Evolutionary conservation across 2,329 filamentous ascomycete genomes (phyloP).

Genomic region (Microascus cirrosus): DNA sequence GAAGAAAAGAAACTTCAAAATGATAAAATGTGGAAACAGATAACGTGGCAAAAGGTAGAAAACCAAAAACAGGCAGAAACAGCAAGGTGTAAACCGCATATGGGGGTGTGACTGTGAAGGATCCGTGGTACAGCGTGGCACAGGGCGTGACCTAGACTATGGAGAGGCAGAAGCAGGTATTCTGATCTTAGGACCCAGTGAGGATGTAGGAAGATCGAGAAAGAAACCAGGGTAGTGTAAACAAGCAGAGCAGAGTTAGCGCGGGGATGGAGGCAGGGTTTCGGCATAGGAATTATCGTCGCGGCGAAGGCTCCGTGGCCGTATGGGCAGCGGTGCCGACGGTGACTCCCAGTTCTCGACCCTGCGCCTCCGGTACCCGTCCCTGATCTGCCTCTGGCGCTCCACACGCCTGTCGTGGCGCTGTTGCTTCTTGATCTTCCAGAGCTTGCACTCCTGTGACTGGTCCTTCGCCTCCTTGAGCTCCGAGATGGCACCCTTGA

Average conservation of each 20-base stretch:
- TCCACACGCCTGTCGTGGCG: constrained; percentile 38
- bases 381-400: constrained; percentile 13
- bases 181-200: background rate
- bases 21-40: constrained; percentile 4
- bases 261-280: background rate
- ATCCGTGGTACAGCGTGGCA: background rate
- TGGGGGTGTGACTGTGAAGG: background rate
- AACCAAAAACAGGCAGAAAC: background rate
- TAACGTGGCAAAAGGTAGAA: background rate
- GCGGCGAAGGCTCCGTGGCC: background rate
- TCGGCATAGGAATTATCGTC: background rate
- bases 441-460: constrained; percentile 34
- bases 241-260: background rate
- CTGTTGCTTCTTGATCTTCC: constrained; percentile 33
- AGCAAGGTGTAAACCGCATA: background rate
- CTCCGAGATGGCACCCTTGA: constrained; percentile 44
- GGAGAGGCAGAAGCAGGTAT: background rate
- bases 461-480: constrained; percentile 43
- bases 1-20: background rate
- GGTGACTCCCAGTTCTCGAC: constrained; percentile 32
- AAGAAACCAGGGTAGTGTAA: background rate
- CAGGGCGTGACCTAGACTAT: background rate
- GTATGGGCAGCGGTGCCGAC: constrained; percentile 19
- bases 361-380: constrained; percentile 19
- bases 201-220: background rate